These are phyloP conservation scores for Strobilomyces echinocephalus DNA, from an alignment of 768 basidiomycete species.

Conservation along the genomic window DNA sequence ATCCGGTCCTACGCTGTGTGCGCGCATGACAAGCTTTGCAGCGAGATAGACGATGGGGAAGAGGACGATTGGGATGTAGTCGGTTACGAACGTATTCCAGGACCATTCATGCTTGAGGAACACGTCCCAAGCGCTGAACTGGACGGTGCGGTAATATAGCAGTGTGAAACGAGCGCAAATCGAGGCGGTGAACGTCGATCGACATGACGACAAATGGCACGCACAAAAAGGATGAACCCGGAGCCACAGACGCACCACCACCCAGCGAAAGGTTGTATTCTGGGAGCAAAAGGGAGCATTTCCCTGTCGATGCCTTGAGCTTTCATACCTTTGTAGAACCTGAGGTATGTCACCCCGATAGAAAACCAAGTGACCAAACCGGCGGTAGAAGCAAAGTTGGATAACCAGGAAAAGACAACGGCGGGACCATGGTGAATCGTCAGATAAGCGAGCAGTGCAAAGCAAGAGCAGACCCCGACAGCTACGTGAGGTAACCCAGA, in stretches of 20 bases:
- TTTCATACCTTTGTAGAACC: constrained; percentile 43
- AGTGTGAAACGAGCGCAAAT: too few species aligned
- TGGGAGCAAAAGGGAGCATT: constrained; percentile 42
- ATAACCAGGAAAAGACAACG: constrained; percentile 40
- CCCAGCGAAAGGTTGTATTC: constrained; percentile 38
- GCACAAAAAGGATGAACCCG: constrained; percentile 33
- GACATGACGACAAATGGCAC: neutral
- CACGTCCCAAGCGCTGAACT: too few species aligned
- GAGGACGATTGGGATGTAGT: constrained; percentile 38
- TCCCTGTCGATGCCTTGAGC: constrained; percentile 45
- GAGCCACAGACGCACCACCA: constrained; percentile 34
- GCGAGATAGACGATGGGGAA: constrained; percentile 45
- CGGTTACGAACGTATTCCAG: constrained; percentile 34
- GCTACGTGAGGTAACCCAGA: constrained; percentile 45
- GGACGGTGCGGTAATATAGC: too few species aligned
- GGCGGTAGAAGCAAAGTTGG: constrained; percentile 31
- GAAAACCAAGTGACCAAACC: constrained; percentile 44
- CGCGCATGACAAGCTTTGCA: neutral
- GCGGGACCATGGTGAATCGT: constrained; percentile 32
- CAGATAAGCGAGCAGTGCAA: constrained; percentile 39
- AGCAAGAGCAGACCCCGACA: constrained; percentile 24
- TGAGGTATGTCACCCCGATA: constrained; percentile 42
- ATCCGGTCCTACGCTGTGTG: neutral
- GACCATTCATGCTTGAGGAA: constrained; percentile 24
- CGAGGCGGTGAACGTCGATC: too few species aligned